phyloP scores from a whole-genome alignment of 2,329 filamentous ascomycete species.

The Penicillium sp. region DNA sequence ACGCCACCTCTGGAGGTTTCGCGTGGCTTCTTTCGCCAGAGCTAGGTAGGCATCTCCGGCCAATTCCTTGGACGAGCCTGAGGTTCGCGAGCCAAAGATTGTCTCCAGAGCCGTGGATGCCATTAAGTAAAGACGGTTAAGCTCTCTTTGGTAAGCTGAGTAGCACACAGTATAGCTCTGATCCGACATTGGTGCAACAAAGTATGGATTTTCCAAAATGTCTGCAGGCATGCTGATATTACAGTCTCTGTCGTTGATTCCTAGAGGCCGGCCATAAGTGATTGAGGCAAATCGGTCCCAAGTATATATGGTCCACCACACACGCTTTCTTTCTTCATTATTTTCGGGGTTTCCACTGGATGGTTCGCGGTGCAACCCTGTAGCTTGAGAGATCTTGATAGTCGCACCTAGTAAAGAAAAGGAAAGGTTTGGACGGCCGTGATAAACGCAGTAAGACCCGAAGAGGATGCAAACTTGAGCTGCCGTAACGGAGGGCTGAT shows the following conservation, averaged over 20 bases:
- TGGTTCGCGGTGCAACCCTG: slow-evolving; percentile 39
- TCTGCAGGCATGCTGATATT: slow-evolving; percentile 40
- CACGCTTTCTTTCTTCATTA: slow-evolving; percentile 44
- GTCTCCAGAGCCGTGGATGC: slow-evolving; percentile 29
- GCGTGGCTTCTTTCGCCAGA: slow-evolving; percentile 25
- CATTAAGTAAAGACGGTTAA: slow-evolving; percentile 32
- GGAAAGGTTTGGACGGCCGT: slow-evolving; percentile 47
- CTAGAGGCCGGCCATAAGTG: slow-evolving; percentile 47
- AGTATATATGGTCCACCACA: slow-evolving; percentile 51
- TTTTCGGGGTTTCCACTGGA: slow-evolving; percentile 27
- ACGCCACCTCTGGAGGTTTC: slow-evolving; percentile 27
- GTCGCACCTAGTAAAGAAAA: slow-evolving; percentile 46
- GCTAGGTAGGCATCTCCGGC: slow-evolving; percentile 25
- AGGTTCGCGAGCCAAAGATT: slow-evolving; percentile 32
- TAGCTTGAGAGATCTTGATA: slow-evolving; percentile 42
- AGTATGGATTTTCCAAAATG: slow-evolving; percentile 37
- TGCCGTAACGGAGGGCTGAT: slow-evolving; percentile 43
- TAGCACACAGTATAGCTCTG: slow-evolving; percentile 24
- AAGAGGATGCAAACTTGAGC: slow-evolving; percentile 47
- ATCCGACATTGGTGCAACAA: slow-evolving; percentile 17
- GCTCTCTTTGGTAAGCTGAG: slow-evolving; percentile 30
- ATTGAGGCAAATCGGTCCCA: slow-evolving; percentile 50
- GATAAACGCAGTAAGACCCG: slow-evolving; percentile 49
- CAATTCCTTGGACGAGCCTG: slow-evolving; percentile 23
- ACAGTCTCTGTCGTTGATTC: slow-evolving; percentile 50